Evolutionary conservation across 305 asterid species (phyloP), one percentile per base, ranked within the genome.

Genomic region (Fraxinus sp.): DNA sequence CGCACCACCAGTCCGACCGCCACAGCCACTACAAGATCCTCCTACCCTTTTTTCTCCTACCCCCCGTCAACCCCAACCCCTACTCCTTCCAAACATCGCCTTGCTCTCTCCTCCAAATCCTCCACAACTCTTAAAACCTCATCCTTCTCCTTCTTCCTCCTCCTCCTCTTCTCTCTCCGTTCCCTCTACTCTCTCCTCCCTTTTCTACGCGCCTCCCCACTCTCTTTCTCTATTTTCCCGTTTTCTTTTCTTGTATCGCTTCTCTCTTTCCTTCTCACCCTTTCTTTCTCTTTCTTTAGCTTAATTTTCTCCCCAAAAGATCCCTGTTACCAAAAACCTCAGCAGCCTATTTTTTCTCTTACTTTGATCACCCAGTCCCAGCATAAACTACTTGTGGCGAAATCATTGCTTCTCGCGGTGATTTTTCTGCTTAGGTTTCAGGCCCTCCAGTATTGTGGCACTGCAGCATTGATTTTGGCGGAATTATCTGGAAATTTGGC

Each of bases 181-280:
- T 95, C 98, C 2, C 90, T 95, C 20, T 94, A 92, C 87, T 92
- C 98, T 41, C 95, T 94, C 75, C 94, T 94, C 73, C 97, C 99
- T 5, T 95, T 93, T 76, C 89, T 95, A 33, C 97, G 93, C 20
- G 77, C 95, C 59, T 92, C 95, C 6, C 97, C 98, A 5, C 89
- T 91, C 71, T 93, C 99, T 28, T 94, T 95, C 89, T 93, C 97
- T 82, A 84, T 95, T 70, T 94, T 92, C 89, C 98, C 97, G 13
- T 93, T 95, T 88, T 78, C 98, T 9, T 95, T 94, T 78, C 89
- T 95, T 77, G 97, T 95, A 74, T 93, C 99, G 30, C 97, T 95
- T 77, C 89, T 93, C 35, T 93, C 95, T 32, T 91, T 93, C 39
- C 35, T 90, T 62, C 93, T 92, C 80, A 89, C 97, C 71, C 88